These are phyloP conservation scores for Syzygium syzygioides DNA, from an alignment of 441 rosid genomes.

Conservation along the genomic window DNA sequence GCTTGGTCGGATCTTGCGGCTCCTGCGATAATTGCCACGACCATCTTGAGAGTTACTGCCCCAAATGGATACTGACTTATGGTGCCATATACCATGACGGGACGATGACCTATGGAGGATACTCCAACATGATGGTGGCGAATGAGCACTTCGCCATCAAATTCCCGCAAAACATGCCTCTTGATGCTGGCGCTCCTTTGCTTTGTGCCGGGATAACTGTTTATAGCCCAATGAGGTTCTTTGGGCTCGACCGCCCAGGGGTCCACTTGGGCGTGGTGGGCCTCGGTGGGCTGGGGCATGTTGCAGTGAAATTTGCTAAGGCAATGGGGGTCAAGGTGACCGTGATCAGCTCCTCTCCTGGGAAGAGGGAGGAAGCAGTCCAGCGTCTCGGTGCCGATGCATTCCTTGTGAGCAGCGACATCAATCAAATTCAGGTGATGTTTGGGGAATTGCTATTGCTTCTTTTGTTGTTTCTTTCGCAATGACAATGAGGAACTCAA, in stretches of 20 bases:
- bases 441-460: background rate
- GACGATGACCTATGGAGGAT: conserved; percentile 35
- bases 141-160: conserved; percentile 11
- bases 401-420: conserved; percentile 14
- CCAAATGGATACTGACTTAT: conserved; percentile 9
- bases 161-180: conserved; percentile 27
- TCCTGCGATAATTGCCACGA: conserved; percentile 9
- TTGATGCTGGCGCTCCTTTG: conserved; percentile 38
- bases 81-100: conserved; percentile 12
- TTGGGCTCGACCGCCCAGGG: conserved; percentile 4
- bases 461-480: background rate
- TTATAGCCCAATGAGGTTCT: conserved; percentile 34
- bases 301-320: conserved; percentile 17
- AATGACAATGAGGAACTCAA: background rate
- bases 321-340: conserved; percentile 24
- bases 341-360: conserved; percentile 20
- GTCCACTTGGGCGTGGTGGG: conserved; percentile 20
- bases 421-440: conserved; percentile 11
- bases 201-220: conserved; percentile 47
- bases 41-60: conserved; percentile 19
- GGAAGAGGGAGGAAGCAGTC: conserved; percentile 21
- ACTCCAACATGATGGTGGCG: conserved; percentile 18
- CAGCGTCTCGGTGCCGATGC: conserved; percentile 16
- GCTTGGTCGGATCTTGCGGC: conserved; percentile 12
- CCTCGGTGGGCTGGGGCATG: conserved; percentile 22